phyloP scores from a whole-genome alignment of 495 filamentous ascomycete genomes.

The Parmelia sp. region DNA sequence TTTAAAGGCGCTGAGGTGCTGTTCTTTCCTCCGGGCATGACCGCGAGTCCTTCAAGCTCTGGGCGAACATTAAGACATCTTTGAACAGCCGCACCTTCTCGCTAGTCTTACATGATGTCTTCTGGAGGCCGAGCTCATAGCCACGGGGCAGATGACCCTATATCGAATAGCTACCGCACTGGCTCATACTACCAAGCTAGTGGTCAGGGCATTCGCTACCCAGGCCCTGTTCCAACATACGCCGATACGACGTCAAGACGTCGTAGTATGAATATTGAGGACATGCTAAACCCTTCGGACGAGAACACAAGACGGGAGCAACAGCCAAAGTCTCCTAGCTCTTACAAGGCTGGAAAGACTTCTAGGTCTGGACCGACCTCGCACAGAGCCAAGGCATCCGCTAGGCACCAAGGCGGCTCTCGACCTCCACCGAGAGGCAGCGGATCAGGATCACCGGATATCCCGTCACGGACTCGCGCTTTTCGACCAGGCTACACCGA shows the following conservation, averaged over 20 bases:
- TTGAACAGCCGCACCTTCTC: neutral
- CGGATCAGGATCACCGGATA: slow-evolving; percentile 5
- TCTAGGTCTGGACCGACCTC: neutral
- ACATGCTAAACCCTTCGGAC: slow-evolving; percentile 22
- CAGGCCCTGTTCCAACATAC: neutral
- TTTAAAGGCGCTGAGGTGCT: slow-evolving; percentile 3
- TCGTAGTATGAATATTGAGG: slow-evolving; percentile 24
- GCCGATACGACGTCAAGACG: slow-evolving; percentile 7
- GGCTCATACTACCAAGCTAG: neutral
- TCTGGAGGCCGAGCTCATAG: slow-evolving; percentile 1
- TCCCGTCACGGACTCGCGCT: slow-evolving; percentile 3
- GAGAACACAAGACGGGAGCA: slow-evolving; percentile 8
- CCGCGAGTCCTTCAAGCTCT: neutral
- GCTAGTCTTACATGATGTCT: neutral
- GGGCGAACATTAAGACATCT: slow-evolving; percentile 1
- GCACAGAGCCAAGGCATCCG: neutral
- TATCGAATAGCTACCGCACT: neutral
- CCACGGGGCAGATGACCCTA: neutral
- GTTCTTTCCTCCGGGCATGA: neutral
- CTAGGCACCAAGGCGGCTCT: neutral
- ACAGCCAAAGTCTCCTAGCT: slow-evolving; percentile 5
- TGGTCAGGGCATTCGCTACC: neutral
- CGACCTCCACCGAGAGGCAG: slow-evolving; percentile 3
- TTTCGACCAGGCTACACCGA: slow-evolving; percentile 36
- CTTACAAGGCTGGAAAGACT: neutral